Base-by-base conservation (phyloP, 331 rosid genomes). In the Quercus tomentella region DNA sequence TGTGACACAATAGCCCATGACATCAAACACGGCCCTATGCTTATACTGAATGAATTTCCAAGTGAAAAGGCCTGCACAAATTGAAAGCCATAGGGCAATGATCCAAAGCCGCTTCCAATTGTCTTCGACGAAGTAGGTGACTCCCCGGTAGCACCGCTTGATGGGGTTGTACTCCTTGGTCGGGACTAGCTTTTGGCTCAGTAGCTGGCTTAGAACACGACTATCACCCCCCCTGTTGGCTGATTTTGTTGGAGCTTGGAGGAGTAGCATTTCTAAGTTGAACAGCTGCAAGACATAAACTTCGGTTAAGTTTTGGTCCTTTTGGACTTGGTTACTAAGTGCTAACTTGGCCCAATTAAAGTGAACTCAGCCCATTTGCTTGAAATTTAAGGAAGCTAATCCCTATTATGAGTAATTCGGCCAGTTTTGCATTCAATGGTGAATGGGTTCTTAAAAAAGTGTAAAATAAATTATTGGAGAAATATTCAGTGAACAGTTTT, bases 1-100 rank as follows among this genome's bases (percentile, higher is more conserved):
- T 7, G 90, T 84, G 41, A 93, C 97, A 25, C 97, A 95, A 56
- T 95, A 93, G 28, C 96, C 98, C 99, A 93, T 95, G 73, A 90
- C 84, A 5, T 88, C 66, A 69, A 90, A 95, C 28, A 84, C 97
- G 0, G 88, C 89, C 18, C 97, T 86, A 10, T 86, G 30, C 79
- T 81, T 92, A 78, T 93, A 93, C 79, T 90, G 94, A 4, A 91
- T 67, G 79, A 91, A 95, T 75, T 93, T 93, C 97, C 96, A 93
- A 2, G 99, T 80, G 75, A 93, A 95, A 10, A 90, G 91, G 2
- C 79, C 91, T 1, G 87, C 93, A 21, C 93, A 88, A 1, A 93
- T 88, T 31, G 81, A 45, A 17, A 93, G 78, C 99, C 98, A 91
- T 0, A 89, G 74, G 4, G 80, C 82, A 60, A 95, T 30, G 5